Conservation (phyloP, 306 rosid genomes). For the Quillaja saponaria region DNA sequence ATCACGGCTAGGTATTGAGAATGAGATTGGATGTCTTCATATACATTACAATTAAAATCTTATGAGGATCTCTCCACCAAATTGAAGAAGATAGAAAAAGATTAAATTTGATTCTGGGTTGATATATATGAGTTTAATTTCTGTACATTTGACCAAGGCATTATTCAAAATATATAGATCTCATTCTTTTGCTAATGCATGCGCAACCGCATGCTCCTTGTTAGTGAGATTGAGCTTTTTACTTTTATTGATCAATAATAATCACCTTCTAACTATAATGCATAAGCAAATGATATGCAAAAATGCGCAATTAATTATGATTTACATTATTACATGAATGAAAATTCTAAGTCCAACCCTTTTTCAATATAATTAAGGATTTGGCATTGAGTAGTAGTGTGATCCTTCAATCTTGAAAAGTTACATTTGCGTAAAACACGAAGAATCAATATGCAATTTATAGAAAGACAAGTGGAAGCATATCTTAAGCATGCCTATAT, state of each 20-base stretch:
- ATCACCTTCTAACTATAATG: too few relatives aligned
- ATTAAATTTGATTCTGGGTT: too few relatives aligned
- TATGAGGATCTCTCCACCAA: background rate
- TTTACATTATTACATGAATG: conserved; percentile 41
- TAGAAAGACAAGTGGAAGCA: conserved; percentile 43
- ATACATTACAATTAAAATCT: too few relatives aligned
- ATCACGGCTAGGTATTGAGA: too few relatives aligned
- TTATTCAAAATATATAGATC: conserved; percentile 24
- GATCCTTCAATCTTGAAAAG: conserved; percentile 41
- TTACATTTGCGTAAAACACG: conserved; percentile 22
- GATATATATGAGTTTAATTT: too few relatives aligned
- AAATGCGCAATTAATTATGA: conserved; percentile 20
- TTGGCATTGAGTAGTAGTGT: conserved; percentile 45
- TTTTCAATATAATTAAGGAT: conserved; percentile 44
- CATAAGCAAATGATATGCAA: too few relatives aligned
- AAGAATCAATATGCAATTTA: conserved; percentile 26
- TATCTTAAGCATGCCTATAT: conserved; percentile 28
- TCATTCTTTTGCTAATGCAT: conserved; percentile 38
- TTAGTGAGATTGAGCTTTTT: conserved; percentile 34
- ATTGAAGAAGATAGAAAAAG: too few relatives aligned
- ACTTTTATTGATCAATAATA: too few relatives aligned
- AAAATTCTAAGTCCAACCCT: conserved; percentile 31
- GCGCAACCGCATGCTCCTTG: conserved; percentile 44
- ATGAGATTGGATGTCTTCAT: too few relatives aligned
- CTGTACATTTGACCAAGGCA: too few relatives aligned